Percentiles rank a stretch among this genome's conserved stretches.
These are phyloP conservation scores for Petrea volubilis DNA, from an alignment of 257 asterid species.

Conservation along the genomic window DNA sequence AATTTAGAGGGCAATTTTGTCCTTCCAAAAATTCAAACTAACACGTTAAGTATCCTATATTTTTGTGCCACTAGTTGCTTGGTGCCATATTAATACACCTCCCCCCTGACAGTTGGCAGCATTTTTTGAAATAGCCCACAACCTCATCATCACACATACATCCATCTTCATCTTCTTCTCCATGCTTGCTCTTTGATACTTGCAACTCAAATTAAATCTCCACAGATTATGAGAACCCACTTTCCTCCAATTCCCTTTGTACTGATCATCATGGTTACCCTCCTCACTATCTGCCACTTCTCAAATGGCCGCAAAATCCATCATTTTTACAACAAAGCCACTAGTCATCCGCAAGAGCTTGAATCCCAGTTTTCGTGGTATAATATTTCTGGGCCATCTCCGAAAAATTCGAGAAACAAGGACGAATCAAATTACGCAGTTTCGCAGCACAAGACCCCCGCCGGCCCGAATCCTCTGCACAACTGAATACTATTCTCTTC, in stretches of 20 bases:
- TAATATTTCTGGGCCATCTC: constrained; percentile 25
- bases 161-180: background rate
- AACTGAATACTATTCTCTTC: too few relatives aligned
- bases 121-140: constrained; percentile 23
- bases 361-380: constrained; percentile 30
- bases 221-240: constrained; percentile 35
- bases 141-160: constrained; percentile 8
- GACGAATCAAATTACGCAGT: constrained; percentile 20
- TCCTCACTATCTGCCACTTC: constrained; percentile 25
- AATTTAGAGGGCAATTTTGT: constrained; percentile 30
- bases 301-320: constrained; percentile 31
- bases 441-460: constrained; percentile 46
- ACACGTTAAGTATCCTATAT: constrained; percentile 4
- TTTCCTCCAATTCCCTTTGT: constrained; percentile 20
- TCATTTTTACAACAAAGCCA: background rate
- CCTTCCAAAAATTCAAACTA: background rate
- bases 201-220: too few relatives aligned
- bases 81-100: constrained; percentile 27
- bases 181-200: background rate
- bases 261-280: constrained; percentile 1
- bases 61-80: background rate
- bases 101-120: constrained; percentile 23
- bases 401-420: constrained; percentile 28
- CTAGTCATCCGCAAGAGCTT: constrained; percentile 17
- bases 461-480: constrained; percentile 70